Conservation (phyloP, 2,329 filamentous ascomycete genomes). For the Claviceps sorghi region DNA sequence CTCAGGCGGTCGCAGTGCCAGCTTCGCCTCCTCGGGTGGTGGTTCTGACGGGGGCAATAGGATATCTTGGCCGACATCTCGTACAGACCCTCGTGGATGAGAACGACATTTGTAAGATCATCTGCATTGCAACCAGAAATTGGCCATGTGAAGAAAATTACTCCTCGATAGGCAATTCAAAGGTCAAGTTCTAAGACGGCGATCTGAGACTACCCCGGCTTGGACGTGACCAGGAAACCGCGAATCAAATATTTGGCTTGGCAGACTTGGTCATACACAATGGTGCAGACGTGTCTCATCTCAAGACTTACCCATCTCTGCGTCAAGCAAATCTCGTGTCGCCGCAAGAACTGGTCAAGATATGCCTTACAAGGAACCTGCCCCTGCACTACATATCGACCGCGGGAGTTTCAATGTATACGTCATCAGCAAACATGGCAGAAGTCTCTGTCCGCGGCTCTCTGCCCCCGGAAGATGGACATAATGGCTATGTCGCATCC, state of each 20-base stretch:
- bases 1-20: not conserved
- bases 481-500: constrained; percentile 16
- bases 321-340: constrained; percentile 16
- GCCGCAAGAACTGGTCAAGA: constrained; percentile 14
- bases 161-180: constrained; percentile 1
- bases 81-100: constrained; percentile 9
- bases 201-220: constrained; percentile 20
- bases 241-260: not conserved
- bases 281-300: constrained; percentile 22
- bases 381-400: constrained; percentile 17
- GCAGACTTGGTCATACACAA: constrained; percentile 33
- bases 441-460: not conserved
- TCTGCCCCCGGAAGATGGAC: constrained; percentile 7
- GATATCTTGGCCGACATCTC: constrained; percentile 4
- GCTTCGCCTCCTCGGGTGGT: constrained; percentile 1
- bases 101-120: constrained; percentile 19
- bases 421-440: not conserved
- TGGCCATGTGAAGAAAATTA: constrained; percentile 5
- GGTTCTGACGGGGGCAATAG: constrained; percentile 4
- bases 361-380: constrained; percentile 8
- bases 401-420: not conserved
- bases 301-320: constrained; percentile 18
- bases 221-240: constrained; percentile 19
- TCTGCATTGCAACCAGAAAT: constrained; percentile 26
- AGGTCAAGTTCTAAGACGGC: constrained; percentile 10